Base-by-base conservation (phyloP, 169 alveolate species). In the Babesia ovata region DNA sequence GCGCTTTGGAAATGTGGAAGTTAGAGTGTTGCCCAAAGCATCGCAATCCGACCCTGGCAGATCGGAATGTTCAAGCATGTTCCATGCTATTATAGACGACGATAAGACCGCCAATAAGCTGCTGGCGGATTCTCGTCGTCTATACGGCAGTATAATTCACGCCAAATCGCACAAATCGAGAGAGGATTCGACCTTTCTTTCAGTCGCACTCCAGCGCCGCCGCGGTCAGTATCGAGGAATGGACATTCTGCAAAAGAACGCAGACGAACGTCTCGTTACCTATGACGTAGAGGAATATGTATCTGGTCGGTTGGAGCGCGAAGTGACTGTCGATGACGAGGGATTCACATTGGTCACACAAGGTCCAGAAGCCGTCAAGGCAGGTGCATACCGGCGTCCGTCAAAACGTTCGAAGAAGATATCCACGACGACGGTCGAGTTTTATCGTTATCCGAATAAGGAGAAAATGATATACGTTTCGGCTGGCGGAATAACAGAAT, bases 171-270 rank as follows among this genome's bases (percentile, higher is more conserved):
- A 58, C 22, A 71, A 44, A 19, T 22, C 42, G 4, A 58, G 21
- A 24, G 56, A 22, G 0, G 28, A 24, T 10, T 22, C 17, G n/a
- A 56, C 81, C 46, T 16, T 71, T 6, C 81, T 58, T 2, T 54
- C 53, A 28, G 16, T 53, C 2, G 53, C 33, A 14, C 65, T 67
- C 12, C 26, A 67, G 16, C 36, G 56, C 17, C 63, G 65, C 26
- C 76, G 76, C 24, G 57, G 29, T 11, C 29, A 67, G 44, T 67
- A 67, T 21, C 76, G 76, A 6, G 65, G 66, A 10, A 67, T 67
- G 76, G 78, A 77, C 63, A 69, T 65, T 44, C 14, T 81, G 53
- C 88, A 85, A 57, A 82, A 85, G 60, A 53, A 63, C 33, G 75
- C 70, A 28, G 87, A 76, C 57, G 91, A 82, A 28, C 63, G 75